Evolutionary conservation across 257 asterid genomes (phyloP), one percentile per base, ranked within the genome.

Genomic region (Ehretia macrophylla): DNA sequence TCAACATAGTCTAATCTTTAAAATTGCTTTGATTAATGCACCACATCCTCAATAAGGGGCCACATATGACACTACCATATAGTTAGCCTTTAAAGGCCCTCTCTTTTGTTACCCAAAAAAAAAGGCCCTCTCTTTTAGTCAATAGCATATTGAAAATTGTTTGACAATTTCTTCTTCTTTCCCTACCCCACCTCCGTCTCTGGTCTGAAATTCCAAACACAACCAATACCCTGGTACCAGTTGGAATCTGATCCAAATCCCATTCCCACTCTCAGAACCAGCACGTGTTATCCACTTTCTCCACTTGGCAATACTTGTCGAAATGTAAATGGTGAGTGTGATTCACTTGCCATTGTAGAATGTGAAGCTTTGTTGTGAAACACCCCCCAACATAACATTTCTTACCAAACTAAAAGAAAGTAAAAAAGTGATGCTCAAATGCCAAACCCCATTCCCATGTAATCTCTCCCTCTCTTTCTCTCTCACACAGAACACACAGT

Each of bases 161-260:
- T 83, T 76, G 80, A 80, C 75, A 70, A 73, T 63, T 72, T 79
- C 72, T 51, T 56, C 65, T 39, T 27, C 64, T 3, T 17, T 0
- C 8, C 20, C 49, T 59, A 55, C 60, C 76, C 71, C 83, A 71
- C 72, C 73, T 55, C 38, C 69, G 13, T 40, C 42, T 75, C 74
- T 66, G 55, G 69, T 69, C 82, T 66, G 67, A 72, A 68, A 73
- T 73, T 75, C 84, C 88, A 68, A 78, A 62, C 80, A 60, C 75
- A 59, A 56, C 77, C 82, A 39, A 73, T 69, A 23, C 50, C 62
- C 68, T 70, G 58, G 37, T 64, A 63, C 63, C 83, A 64, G 62
- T 32, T 76, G 79, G 78, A 68, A 71, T 45, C 48, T 47, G 9
- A n/a, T 48, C 0, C 21, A 20, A 10, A 19, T 0, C 40, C 19